Conservation (phyloP, 331 rosid genomes). For the Ulmus americana region DNA sequence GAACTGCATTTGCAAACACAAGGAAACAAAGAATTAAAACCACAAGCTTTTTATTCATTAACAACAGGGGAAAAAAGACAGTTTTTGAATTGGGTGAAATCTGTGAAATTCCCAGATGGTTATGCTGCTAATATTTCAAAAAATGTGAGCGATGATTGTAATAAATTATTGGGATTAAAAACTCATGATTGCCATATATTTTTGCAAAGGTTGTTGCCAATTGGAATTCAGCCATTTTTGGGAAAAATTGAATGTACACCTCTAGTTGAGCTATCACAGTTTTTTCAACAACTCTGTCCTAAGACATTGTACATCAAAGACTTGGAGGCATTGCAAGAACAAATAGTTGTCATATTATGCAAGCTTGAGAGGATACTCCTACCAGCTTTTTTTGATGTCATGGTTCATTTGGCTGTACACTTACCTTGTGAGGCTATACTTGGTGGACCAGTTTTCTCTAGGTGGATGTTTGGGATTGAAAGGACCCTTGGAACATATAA, state of each 20-base stretch:
- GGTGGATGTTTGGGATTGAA: slow-evolving; percentile 15
- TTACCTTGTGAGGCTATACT: not conserved
- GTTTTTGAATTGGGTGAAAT: not conserved
- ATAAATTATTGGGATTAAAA: not conserved
- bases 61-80: not conserved
- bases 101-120: slow-evolving; percentile 7
- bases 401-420: slow-evolving; percentile 12
- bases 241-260: too few relatives aligned
- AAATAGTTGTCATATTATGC: not conserved
- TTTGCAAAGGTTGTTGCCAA: too few relatives aligned
- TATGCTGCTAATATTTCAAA: not conserved
- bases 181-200: not conserved
- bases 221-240: too few relatives aligned
- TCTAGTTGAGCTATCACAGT: too few relatives aligned
- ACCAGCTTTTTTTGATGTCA: slow-evolving; percentile 9
- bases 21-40: not conserved
- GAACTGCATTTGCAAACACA: not conserved
- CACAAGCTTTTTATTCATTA: not conserved
- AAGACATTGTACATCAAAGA: too few relatives aligned
- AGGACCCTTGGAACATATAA: not conserved
- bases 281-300: too few relatives aligned
- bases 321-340: not conserved
- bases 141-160: not conserved
- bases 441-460: not conserved
- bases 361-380: slow-evolving; percentile 11